Percentiles rank a stretch among this genome's conserved stretches.
Evolutionary conservation across 176 grass and related monocot species (phyloP).

Genomic region (Saccharum officinarum): DNA sequence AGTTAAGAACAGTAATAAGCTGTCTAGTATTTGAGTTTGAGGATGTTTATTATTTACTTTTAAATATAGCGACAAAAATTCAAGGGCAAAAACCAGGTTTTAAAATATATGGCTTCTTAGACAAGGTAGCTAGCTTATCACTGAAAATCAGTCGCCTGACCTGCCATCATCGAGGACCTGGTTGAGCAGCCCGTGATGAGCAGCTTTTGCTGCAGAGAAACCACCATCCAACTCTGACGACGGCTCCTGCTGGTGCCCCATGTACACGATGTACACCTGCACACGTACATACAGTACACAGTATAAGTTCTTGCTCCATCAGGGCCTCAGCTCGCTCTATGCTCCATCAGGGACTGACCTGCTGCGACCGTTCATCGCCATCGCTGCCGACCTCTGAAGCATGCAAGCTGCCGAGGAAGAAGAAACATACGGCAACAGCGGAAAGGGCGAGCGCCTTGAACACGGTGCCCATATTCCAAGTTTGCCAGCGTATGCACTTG

Average conservation of each 20-base stretch:
- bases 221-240: neutral
- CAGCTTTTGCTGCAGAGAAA: neutral
- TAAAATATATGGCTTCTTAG: no score
- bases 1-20: no score
- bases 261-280: conserved; percentile 44
- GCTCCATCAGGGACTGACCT: neutral
- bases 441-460: neutral
- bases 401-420: neutral
- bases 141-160: neutral
- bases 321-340: neutral
- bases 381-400: neutral
- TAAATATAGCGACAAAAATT: no score
- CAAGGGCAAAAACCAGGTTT: no score
- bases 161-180: neutral
- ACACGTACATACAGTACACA: neutral
- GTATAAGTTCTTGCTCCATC: neutral
- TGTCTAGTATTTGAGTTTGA: no score
- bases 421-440: neutral
- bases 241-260: neutral
- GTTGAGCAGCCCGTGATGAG: conserved; percentile 29
- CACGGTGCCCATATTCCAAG: neutral
- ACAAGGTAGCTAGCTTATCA: no score
- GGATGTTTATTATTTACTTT: no score
- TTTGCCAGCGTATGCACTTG: neutral
- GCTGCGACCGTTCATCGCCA: neutral